phyloP scores from a whole-genome alignment of 108 stramenopile species.

The Nitzschia inconspicua region DNA sequence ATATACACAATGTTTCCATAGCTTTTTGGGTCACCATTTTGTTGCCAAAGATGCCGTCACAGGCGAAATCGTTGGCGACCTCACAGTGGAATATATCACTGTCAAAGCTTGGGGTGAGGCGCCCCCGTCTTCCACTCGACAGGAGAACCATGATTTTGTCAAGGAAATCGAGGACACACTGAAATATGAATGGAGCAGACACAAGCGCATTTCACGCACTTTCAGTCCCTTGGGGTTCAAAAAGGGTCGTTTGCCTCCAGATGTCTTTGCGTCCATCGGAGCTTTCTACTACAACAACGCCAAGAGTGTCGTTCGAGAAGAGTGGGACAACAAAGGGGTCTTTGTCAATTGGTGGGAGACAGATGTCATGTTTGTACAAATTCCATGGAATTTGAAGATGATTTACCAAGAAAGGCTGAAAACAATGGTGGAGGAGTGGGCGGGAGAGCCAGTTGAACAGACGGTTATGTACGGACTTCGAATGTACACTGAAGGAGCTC shows the following conservation, averaged over 20 bases:
- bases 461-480: conserved; percentile 93
- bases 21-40: conserved; percentile 59
- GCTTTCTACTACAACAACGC: conserved; percentile 85
- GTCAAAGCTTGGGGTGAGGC: conserved; percentile 42
- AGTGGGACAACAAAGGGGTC: conserved; percentile 73
- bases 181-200: conserved; percentile 47
- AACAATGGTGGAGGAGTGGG: conserved; percentile 74
- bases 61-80: conserved; percentile 26
- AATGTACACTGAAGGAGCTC: conserved; percentile 80
- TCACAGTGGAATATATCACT: conserved; percentile 46
- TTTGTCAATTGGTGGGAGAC: conserved; percentile 92
- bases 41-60: conserved; percentile 32
- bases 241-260: conserved; percentile 62
- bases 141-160: conserved; percentile 37
- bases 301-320: conserved; percentile 55
- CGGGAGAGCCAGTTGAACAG: conserved; percentile 79
- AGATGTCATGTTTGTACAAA: conserved; percentile 62
- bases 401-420: conserved; percentile 68
- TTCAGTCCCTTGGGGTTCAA: conserved; percentile 61
- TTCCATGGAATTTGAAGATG: conserved; percentile 68
- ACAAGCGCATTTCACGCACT: conserved; percentile 49
- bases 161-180: conserved; percentile 38
- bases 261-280: conserved; percentile 74
- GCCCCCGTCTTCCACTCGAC: conserved; percentile 28
- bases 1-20: conserved; percentile 50